Percentiles rank a stretch among this genome's conserved stretches.
Conservation (phyloP, 129 eudicot genomes). For the Cynara cardunculus region DNA sequence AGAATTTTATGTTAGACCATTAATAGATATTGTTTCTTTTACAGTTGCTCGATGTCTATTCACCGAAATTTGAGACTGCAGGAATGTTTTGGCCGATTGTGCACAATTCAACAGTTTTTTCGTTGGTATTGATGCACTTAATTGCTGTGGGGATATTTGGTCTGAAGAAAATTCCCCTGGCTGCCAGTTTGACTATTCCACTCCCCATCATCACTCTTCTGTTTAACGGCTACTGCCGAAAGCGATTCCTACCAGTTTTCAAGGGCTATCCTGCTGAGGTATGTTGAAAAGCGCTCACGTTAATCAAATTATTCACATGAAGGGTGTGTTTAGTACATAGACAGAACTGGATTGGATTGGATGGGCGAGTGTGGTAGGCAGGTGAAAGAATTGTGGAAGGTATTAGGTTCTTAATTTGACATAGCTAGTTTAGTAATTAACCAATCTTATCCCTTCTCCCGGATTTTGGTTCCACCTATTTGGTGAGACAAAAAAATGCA, state of each 20-base stretch:
- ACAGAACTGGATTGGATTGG: no score
- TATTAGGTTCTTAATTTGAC: no score
- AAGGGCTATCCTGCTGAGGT: conserved; percentile 88
- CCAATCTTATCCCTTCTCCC: no score
- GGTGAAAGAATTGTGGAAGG: no score
- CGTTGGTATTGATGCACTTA: conserved; percentile 77
- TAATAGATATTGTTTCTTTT: conserved; percentile 23
- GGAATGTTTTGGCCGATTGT: conserved; percentile 92
- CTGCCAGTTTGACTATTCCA: conserved; percentile 67
- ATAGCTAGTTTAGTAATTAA: no score
- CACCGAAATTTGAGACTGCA: conserved; percentile 78
- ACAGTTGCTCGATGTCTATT: conserved; percentile 78
- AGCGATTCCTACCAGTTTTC: conserved; percentile 73
- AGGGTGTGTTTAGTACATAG: no score
- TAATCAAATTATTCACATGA: neutral
- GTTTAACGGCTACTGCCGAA: conserved; percentile 69
- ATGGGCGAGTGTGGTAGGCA: no score
- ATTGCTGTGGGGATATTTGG: conserved; percentile 92
- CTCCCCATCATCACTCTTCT: conserved; percentile 83
- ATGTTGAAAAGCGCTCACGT: conserved; percentile 13
- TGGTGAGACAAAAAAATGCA: no score
- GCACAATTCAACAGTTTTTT: conserved; percentile 62
- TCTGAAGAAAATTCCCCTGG: conserved; percentile 72
- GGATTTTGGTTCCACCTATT: no score
- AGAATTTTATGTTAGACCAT: neutral